Evolutionary conservation across 805 yeast genomes (phyloP), one percentile per base, ranked within the genome.

Genomic region (Saturnispora bothae): DNA sequence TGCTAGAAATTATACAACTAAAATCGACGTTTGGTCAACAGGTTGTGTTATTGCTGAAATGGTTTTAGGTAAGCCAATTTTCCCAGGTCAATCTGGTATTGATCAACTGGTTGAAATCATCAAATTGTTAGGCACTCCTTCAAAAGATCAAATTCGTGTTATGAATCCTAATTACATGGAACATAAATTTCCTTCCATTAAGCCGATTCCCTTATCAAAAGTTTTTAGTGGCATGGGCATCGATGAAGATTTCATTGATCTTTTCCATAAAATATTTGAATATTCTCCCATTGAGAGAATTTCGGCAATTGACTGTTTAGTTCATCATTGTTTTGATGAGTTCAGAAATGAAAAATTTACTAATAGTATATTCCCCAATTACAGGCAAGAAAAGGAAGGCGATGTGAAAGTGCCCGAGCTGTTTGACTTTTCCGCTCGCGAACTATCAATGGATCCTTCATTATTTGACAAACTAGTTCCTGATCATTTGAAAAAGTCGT

Each of bases 1-100:
- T 15, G 95, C 97, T 12, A 82, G 95, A 20, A 84, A 88, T 60
- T 92, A 92, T 61, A 85, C 97, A 6, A 86, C 96, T 22, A 88
- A 89, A 59, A 92, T 92, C 48, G 98, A 92, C 58, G 76, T 92
- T 34, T 92, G 98, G 98, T 83, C 95, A 12, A 85, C 94, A 12
- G 96, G 95, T 16, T 92, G 98, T 65, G 98, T 92, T 17, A 86
- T 92, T 84, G 97, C 97, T 4, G 98, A 92, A 63, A 66, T 92
- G 52, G 75, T 88, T 46, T 69, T 92, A 41, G 97, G 98, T 14
- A 96, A 86, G 57, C 98, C 98, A 12, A 66, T 92, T 47, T 92
- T 92, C 64, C 98, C 98, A 10, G 98, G 98, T 32, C 97, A 92
- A 57, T 78, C 88, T 43, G 97, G 98, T 28, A 89, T 92, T 42